Evolutionary conservation across 768 basidiomycete genomes (phyloP), one percentile per base, ranked within the genome.

Genomic region (Nevesoporus exiguus): DNA sequence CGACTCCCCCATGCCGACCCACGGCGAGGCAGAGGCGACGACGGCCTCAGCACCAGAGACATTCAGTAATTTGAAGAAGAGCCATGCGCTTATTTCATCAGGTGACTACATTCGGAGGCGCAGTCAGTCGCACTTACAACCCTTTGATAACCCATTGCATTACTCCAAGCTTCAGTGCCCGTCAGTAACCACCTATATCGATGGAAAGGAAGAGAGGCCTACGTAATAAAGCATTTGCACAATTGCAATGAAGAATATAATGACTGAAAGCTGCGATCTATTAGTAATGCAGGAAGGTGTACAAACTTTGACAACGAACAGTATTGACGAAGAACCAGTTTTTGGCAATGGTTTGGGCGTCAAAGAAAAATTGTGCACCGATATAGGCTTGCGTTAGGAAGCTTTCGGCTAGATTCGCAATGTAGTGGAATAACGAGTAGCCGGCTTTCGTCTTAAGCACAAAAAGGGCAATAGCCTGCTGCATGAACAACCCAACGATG

Each of bases 21-120:
- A 96, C n/a, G 93, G 93, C 0, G 92, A 93, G 15, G 92, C 86
- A 46, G 93, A 85, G 27, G 93, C 93, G 40, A 96, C 91, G 53
- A 96, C 88, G 33, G 93, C 93, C 67, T 96, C 93, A 4, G 92
- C 93, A 54, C 94, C 93, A n/a, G 93, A 94, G 31, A 96, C 81
- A 58, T 89, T 85, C 83, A 96, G 80, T 49, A 90, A 72, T 71
- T 92, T 93, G 76, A 90, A 93, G 80, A 96, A 95, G 74, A 95
- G 80, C 90, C 90, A 93, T 3, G 93, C 93, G 65, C 86, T 88
- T 51, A 42, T 50, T 29, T 33, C 47, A 41, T 55, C 56, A 15
- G 24, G 24, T 50, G 34, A 43, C 11, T 31, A 36, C 22, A 15
- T 27, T 24, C 9, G 6, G 42, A n/a, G 47, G 15, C 9, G 8